Conservation (phyloP, 2,329 filamentous ascomycete genomes). For the Aspergillus candidus region DNA sequence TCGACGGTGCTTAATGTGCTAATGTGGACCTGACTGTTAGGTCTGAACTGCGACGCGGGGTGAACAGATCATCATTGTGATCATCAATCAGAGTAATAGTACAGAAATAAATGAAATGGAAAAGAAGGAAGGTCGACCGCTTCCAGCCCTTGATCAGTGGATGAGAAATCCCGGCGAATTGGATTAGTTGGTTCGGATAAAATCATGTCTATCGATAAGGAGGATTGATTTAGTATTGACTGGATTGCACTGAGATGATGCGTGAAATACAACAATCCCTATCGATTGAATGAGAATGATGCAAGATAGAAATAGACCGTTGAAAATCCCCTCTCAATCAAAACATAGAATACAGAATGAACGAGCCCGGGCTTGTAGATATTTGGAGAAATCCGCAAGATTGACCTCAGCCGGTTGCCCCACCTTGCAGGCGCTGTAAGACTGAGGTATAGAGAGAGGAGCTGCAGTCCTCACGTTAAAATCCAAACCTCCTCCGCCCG, state of each 20-base stretch:
- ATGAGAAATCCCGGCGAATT: conserved; percentile 10
- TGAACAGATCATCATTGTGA: not conserved
- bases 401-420: too few species aligned
- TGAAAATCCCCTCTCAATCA: too few species aligned
- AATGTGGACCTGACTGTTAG: too few species aligned
- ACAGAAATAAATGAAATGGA: too few species aligned
- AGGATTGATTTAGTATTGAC: not conserved
- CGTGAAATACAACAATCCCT: too few species aligned
- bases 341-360: too few species aligned
- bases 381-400: too few species aligned
- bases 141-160: not conserved
- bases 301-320: not conserved
- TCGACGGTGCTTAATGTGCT: too few species aligned
- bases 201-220: conserved; percentile 5
- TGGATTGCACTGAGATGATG: not conserved
- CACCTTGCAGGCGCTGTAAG: not conserved
- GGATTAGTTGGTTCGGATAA: conserved; percentile 15
- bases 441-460: not conserved
- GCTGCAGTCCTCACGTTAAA: conserved; percentile 16
- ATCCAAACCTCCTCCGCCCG: conserved; percentile 29
- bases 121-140: too few species aligned
- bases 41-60: conserved; percentile 4
- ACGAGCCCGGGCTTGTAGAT: too few species aligned
- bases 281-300: not conserved
- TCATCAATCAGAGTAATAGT: too few species aligned